Evolutionary conservation across 768 basidiomycete species (phyloP).

Genomic region (Tricholoma bakamatsutake): DNA sequence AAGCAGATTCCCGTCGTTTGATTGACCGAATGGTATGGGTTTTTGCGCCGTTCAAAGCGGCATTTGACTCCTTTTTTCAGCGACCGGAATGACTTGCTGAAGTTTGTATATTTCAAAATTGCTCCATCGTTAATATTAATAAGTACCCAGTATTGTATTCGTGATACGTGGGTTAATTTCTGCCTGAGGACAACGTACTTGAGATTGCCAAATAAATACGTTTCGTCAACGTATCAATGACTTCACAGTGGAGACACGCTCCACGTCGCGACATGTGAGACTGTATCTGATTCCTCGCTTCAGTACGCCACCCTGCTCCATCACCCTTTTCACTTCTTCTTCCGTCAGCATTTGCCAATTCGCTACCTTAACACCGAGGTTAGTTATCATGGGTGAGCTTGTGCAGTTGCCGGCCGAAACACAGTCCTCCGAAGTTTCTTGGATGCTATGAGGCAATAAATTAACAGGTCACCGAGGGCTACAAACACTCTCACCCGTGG

Average conservation of each 20-base stretch:
- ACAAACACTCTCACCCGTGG: conserved; percentile 52
- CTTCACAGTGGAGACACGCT: conserved; percentile 43
- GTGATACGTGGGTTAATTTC: neutral
- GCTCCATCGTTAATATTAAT: neutral
- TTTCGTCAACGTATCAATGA: conserved; percentile 21
- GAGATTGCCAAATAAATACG: neutral
- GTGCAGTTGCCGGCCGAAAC: conserved; percentile 22
- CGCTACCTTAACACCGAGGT: conserved; percentile 35
- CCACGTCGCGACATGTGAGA: conserved; percentile 81
- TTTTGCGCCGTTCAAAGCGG: neutral
- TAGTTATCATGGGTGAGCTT: conserved; percentile 21
- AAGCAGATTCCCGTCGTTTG: conserved; percentile 35
- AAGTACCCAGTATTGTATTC: neutral
- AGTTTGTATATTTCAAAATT: neutral
- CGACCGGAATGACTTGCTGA: neutral
- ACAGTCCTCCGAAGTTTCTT: conserved; percentile 47
- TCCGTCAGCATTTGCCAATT: conserved; percentile 53
- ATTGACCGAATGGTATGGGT: conserved; percentile 16
- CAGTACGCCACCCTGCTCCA: conserved; percentile 47
- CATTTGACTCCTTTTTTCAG: neutral
- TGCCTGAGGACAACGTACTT: neutral
- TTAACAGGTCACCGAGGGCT: neutral
- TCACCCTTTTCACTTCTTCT: conserved; percentile 28
- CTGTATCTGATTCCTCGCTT: conserved; percentile 63
- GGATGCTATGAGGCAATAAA: conserved; percentile 40